Base-by-base conservation (phyloP, 1,284 basidiomycete species). In the Cutaneotrichosporon mucoides region DNA sequence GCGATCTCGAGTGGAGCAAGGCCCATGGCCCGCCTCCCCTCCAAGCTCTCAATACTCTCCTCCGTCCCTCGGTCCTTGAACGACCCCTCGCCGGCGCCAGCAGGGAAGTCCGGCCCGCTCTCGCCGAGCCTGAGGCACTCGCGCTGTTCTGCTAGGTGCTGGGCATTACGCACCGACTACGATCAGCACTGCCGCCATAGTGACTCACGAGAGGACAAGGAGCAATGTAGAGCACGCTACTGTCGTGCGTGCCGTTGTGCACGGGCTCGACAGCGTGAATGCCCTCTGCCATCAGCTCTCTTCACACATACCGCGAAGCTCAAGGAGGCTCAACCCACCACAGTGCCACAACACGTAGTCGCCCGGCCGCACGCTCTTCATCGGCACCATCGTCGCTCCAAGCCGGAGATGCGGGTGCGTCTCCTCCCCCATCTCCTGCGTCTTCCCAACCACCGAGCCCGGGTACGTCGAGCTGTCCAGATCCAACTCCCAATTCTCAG, bases 211-310 rank as follows among this genome's bases (percentile, higher is more conserved):
- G 78, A 0, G 88, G 89, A 0, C 85, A 84, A 5, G 88, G 84
- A 0, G 88, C 89, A 56, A 90, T 90, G 71, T 90, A 91, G 53
- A 91, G 68, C 13, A 90, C 88, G 1, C 85, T 86, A 0, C 88
- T 88, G 67, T 90, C 87, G 5, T 76, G 76, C 11, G 68, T 65
- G 0, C 89, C 89, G 5, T 66, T 69, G 68, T 90, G 88, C 34
- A 80, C 73, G 3, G 69, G 64, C 68, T 90, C 88, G 34, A 90
- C 88, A 0, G 85, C 82, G 70, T 91, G 89, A 3, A 89, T 82
- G 24, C 81, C 79, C 69, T 89, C 38, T 40, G 38, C 38, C 38
- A 40, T 40, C 38, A 40, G 38, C 86, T 68, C 86, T 88, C 71
- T 92, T 89, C 89, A 89, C 90, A 64, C 85, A 87, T 0, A 24